A percentile compares a stretch with the other conserved stretches of the same genome.
Evolutionary conservation across 2,329 filamentous ascomycete genomes (phyloP).

Genomic region (Diaporthe citri): DNA sequence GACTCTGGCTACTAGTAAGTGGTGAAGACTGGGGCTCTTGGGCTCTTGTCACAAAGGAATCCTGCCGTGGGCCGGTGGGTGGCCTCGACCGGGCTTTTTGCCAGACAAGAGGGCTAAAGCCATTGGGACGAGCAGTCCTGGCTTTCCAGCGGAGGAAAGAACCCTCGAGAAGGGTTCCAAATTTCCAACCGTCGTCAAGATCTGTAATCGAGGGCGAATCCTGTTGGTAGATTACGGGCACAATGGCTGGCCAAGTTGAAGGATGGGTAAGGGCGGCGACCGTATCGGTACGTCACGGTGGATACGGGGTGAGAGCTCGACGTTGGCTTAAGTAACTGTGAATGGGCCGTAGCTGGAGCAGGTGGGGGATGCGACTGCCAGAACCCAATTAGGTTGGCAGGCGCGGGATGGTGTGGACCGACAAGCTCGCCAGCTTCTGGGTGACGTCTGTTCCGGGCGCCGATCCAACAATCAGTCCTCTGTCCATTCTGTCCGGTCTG

Average conservation of each 20-base stretch:
- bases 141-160: not conserved
- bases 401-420: slow-evolving; percentile 11
- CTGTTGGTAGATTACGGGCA: not conserved
- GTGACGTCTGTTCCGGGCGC: slow-evolving; percentile 19
- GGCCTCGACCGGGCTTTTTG: not conserved
- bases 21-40: not conserved
- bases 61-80: not conserved
- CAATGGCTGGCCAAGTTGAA: not conserved
- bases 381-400: slow-evolving; percentile 11
- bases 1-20: not conserved
- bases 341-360: slow-evolving; percentile 12
- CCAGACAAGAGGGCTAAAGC: not conserved
- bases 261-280: not conserved
- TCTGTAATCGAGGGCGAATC: not conserved
- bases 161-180: not conserved
- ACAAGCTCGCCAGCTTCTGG: not conserved
- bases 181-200: not conserved
- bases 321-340: slow-evolving; percentile 6
- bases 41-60: not conserved
- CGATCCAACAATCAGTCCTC: slow-evolving; percentile 2
- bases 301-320: not conserved
- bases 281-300: slow-evolving; percentile 17
- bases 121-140: not conserved
- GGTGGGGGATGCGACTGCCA: slow-evolving; percentile 17
- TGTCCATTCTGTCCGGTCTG: not conserved